Evolutionary conservation across 495 filamentous ascomycete genomes (phyloP).

Genomic region (Lentithecium fluviatile): DNA sequence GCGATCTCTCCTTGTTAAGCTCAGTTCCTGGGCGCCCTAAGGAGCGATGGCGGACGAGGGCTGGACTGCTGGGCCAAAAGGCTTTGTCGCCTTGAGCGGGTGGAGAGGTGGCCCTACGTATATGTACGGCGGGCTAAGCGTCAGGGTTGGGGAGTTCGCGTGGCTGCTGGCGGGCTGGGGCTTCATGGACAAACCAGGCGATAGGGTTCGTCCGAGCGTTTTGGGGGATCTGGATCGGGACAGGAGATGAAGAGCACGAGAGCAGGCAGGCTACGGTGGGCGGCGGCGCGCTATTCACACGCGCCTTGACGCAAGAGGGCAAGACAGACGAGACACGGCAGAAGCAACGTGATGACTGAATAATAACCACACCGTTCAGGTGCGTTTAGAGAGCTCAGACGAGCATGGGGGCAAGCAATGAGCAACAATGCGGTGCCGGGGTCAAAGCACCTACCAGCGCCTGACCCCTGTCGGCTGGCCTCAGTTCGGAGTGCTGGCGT

Average conservation of each 20-base stretch:
- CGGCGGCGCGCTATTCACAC: slow-evolving; percentile 26
- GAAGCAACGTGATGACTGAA: slow-evolving; percentile 32
- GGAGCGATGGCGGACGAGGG: slow-evolving; percentile 28
- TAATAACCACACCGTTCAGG: slow-evolving; percentile 29
- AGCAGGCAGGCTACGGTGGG: slow-evolving; percentile 21
- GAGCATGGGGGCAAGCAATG: slow-evolving; percentile 7
- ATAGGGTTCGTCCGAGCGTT: slow-evolving; percentile 40
- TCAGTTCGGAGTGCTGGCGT: slow-evolving; percentile 31
- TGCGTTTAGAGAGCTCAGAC: slow-evolving; percentile 8
- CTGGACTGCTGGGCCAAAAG: slow-evolving; percentile 31
- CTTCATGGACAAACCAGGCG: slow-evolving; percentile 26
- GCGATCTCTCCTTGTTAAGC: slow-evolving; percentile 39
- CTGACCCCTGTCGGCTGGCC: slow-evolving; percentile 32
- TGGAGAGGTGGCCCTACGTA: slow-evolving; percentile 39
- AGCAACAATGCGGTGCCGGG: slow-evolving; percentile 36
- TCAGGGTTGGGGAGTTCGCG: slow-evolving; percentile 33
- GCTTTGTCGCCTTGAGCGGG: slow-evolving; percentile 36
- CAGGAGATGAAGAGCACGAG: slow-evolving; percentile 28
- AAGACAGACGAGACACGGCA: slow-evolving; percentile 38
- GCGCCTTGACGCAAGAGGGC: slow-evolving; percentile 34
- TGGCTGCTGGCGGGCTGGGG: slow-evolving; percentile 35
- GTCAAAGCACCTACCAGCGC: slow-evolving; percentile 21
- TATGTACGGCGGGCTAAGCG: slow-evolving; percentile 38
- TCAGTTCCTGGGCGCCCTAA: slow-evolving; percentile 37
- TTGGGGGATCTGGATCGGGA: slow-evolving; percentile 34